Percentiles rank a stretch among this genome's conserved stretches.
Evolutionary conservation across 805 yeast genomes (phyloP).

Genomic region (Yarrowia osloensis): DNA sequence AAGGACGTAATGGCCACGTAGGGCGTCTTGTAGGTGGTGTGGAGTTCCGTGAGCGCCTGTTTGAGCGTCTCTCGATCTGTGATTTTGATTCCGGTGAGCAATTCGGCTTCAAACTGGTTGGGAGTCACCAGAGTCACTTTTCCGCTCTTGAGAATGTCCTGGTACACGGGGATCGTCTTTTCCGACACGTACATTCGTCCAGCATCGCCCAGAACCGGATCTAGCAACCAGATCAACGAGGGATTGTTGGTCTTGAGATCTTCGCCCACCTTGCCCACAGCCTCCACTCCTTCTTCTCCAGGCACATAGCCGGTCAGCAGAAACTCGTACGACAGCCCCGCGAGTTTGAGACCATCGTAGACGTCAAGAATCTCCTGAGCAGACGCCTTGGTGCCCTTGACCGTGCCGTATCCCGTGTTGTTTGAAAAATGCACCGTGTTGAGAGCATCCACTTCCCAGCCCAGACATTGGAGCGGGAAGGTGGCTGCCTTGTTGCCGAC

Average conservation of each 20-base stretch:
- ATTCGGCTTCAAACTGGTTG: constrained; percentile 84
- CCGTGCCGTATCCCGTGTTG: constrained; percentile 83
- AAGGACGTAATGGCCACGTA: constrained; percentile 72
- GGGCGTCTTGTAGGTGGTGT: constrained; percentile 51
- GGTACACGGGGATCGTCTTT: constrained; percentile 61
- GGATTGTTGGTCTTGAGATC: constrained; percentile 41
- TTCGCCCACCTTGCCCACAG: constrained; percentile 50
- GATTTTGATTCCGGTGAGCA: constrained; percentile 58
- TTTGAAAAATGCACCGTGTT: constrained; percentile 89
- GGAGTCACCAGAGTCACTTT: constrained; percentile 79
- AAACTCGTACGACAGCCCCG: constrained; percentile 59
- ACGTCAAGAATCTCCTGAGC: constrained; percentile 53
- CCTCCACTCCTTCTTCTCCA: constrained; percentile 54
- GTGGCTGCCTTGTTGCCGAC: constrained; percentile 93
- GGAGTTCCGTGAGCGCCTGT: constrained; percentile 53
- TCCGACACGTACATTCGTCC: constrained; percentile 72
- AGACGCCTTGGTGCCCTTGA: constrained; percentile 58
- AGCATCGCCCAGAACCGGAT: constrained; percentile 92
- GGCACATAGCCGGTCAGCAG: constrained; percentile 82
- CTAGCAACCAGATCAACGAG: constrained; percentile 61
- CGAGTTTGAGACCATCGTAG: constrained; percentile 56
- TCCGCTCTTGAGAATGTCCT: constrained; percentile 48
- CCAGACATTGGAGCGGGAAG: constrained; percentile 80
- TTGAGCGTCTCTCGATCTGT: constrained; percentile 45
- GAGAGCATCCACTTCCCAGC: constrained; percentile 91